These are phyloP conservation scores for Ophiocordyceps robertsii DNA, from an alignment of 2,329 filamentous ascomycete species.

Conservation along the genomic window DNA sequence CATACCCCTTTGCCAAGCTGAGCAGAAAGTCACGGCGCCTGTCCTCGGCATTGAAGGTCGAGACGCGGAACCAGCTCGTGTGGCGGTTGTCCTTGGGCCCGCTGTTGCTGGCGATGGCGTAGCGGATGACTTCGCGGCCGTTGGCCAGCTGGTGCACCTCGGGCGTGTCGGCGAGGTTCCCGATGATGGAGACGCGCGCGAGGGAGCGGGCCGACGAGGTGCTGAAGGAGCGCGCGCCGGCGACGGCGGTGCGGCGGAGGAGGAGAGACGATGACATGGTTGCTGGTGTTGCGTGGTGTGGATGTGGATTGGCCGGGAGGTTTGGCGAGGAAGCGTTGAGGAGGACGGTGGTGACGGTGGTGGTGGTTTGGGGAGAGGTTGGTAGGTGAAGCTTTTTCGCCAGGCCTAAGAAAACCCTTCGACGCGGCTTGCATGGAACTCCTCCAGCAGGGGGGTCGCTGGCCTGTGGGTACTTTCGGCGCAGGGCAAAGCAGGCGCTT, in stretches of 20 bases:
- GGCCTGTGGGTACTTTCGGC: too few species aligned
- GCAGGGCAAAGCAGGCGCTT: too few species aligned
- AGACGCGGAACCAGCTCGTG: constrained; percentile 76
- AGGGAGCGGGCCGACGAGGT: constrained; percentile 50
- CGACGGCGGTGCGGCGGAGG: constrained; percentile 33
- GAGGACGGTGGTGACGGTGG: background rate
- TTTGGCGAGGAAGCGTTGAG: background rate
- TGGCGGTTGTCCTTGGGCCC: constrained; percentile 57
- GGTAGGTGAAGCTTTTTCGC: too few species aligned
- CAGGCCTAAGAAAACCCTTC: too few species aligned
- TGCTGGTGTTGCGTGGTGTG: background rate
- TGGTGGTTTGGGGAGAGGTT: background rate
- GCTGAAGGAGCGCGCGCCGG: constrained; percentile 59
- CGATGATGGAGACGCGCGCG: constrained; percentile 76
- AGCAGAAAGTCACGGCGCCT: constrained; percentile 58
- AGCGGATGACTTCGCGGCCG: constrained; percentile 64
- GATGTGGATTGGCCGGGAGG: background rate
- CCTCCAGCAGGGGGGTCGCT: too few species aligned
- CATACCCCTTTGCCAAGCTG: constrained; percentile 73
- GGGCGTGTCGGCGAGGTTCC: constrained; percentile 68
- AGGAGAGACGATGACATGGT: constrained; percentile 32
- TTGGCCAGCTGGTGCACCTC: constrained; percentile 58
- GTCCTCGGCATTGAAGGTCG: constrained; percentile 56
- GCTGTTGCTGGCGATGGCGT: constrained; percentile 56
- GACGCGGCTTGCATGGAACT: too few species aligned